Base-by-base conservation (phyloP, 2,329 filamentous ascomycete species). In the Ceratocystis harringtonii region DNA sequence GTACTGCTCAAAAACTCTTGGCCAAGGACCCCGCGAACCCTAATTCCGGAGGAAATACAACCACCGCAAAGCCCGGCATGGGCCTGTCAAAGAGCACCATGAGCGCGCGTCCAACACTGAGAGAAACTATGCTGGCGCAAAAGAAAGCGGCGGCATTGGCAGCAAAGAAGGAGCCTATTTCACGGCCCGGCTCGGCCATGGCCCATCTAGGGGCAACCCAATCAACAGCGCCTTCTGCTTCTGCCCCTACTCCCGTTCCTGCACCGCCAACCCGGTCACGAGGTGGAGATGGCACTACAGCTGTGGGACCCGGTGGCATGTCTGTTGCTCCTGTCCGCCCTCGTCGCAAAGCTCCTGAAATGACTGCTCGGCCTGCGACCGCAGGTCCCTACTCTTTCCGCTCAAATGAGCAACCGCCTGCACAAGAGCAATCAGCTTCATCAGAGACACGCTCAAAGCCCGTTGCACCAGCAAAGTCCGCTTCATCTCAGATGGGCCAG, bases 21-120 rank as follows among this genome's bases (percentile, higher is more conserved):
- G 87, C 92, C 70, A 95, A 90, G 70, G 89, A 96, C 70, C 80
- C 89, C 1, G 82, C 85, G 71, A 97, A 97, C 71, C 89, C 89
- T 7, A 88, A 90, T 72, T 83, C 81, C 5, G 79, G 83, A 71
- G 71, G 75, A 4, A 80, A 81, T 41, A 75, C 78, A 15, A 70
- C 73, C 28, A 72, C 71, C n/a, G 74, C 76, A 52, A 81, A 84
- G 2, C 81, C 84, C 25, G 84, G 83, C 1, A 71, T 84, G 43
- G 82, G 84, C 8, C 75, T 87, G 25, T 86, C 84, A 1, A 84
- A 83, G 73, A 86, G 84, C 70, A 84, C 83, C 15, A 82, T 80
- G 73, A 76, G 79, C 2, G 58, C 80, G 50, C 86, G 86, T 68
- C 81, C 84, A 10, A 89, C 88, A 10, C 75, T 96, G 30, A 87